Conservation (phyloP, 2,329 filamentous ascomycete genomes). For the Sclerotinia minor region DNA sequence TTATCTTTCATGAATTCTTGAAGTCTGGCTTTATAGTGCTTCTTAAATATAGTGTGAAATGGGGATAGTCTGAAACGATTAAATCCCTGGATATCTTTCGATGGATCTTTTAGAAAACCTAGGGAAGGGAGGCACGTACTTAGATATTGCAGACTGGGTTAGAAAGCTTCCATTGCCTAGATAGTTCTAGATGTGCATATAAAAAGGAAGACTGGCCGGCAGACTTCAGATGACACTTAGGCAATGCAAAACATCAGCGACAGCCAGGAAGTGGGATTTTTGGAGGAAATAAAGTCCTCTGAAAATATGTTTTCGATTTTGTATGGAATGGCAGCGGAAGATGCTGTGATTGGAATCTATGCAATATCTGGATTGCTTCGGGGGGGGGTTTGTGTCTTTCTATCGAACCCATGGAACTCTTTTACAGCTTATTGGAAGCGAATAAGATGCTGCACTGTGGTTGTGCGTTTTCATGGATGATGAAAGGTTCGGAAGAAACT, state of each 20-base stretch:
- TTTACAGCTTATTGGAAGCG: neutral
- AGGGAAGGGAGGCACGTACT: neutral
- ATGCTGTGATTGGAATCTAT: neutral
- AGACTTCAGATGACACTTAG: neutral
- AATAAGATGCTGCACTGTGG: neutral
- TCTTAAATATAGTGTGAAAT: too few relatives aligned
- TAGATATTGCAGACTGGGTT: neutral
- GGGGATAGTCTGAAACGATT: neutral
- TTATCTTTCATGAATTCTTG: conserved; percentile 1
- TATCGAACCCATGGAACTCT: too few relatives aligned
- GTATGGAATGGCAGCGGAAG: neutral
- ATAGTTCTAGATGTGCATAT: neutral
- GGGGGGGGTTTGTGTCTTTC: too few relatives aligned
- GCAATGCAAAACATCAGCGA: neutral
- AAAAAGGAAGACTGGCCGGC: too few relatives aligned
- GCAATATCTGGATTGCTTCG: too few relatives aligned
- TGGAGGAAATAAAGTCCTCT: too few relatives aligned
- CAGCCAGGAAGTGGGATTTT: neutral
- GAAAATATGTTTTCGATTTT: too few relatives aligned
- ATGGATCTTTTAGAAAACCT: conserved; percentile 1
- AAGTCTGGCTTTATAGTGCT: too few relatives aligned
- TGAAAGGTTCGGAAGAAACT: too few relatives aligned
- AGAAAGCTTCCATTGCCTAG: neutral
- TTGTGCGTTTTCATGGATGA: too few relatives aligned
- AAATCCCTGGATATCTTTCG: neutral